These are phyloP conservation scores for Meredithiella fracta DNA, from an alignment of 2,329 filamentous ascomycete genomes.

Conservation along the genomic window DNA sequence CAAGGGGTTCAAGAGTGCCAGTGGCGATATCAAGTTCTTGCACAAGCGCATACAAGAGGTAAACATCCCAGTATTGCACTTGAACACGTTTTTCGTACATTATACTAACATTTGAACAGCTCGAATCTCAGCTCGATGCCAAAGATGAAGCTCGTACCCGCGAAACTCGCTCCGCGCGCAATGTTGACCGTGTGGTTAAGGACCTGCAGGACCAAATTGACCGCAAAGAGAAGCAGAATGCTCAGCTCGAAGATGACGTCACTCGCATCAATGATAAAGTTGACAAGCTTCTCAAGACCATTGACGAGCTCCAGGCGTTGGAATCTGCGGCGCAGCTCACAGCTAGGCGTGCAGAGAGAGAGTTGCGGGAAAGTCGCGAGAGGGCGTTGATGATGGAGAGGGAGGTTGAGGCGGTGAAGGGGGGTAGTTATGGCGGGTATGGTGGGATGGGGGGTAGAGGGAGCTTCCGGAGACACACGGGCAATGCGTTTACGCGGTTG, in stretches of 20 bases:
- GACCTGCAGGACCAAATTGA: conserved; percentile 87
- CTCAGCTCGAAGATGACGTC: conserved; percentile 68
- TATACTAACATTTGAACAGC: conserved; percentile 31
- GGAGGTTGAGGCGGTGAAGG: conserved; percentile 57
- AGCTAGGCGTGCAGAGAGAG: conserved; percentile 72
- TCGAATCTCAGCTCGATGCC: conserved; percentile 72
- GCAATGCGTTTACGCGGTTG: conserved; percentile 21
- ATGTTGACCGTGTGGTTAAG: conserved; percentile 84
- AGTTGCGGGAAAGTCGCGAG: conserved; percentile 77
- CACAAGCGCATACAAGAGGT: conserved; percentile 93
- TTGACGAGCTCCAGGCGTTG: conserved; percentile 82
- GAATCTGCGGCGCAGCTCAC: conserved; percentile 70
- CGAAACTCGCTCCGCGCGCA: conserved; percentile 74
- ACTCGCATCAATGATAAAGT: conserved; percentile 76
- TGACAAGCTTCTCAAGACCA: conserved; percentile 72
- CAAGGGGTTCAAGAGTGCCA: conserved; percentile 87
- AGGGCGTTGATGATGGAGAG: conserved; percentile 67
- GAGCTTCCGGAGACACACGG: conserved; percentile 28
- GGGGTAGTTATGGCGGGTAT: conserved; percentile 24
- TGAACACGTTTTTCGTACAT: neutral
- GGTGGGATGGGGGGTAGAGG: conserved; percentile 25
- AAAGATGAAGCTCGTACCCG: conserved; percentile 65
- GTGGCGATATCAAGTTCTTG: conserved; percentile 87
- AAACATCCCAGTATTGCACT: conserved; percentile 24
- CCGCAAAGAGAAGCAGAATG: conserved; percentile 75